Evolutionary conservation across 2,329 filamentous ascomycete species (phyloP).

Genomic region (Microdochium nivale): DNA sequence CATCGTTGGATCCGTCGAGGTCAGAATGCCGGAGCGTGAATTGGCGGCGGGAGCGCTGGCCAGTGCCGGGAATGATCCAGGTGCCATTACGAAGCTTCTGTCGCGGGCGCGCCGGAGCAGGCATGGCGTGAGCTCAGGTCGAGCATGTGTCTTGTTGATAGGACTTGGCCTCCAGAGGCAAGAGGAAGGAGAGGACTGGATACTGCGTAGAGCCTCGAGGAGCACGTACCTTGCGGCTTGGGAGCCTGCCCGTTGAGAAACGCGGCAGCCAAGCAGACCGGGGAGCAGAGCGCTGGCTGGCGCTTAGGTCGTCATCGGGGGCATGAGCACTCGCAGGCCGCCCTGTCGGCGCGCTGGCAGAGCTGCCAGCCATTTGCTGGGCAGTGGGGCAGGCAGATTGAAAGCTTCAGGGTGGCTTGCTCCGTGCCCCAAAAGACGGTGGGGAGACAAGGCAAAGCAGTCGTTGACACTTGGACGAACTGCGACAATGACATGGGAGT

Average conservation of each 20-base stretch:
- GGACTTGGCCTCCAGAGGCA: background rate
- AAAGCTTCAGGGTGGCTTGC: too few relatives aligned
- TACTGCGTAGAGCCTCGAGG: background rate
- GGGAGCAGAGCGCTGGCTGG: background rate
- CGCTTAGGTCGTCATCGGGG: background rate
- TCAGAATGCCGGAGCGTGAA: constrained; percentile 59
- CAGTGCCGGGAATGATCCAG: constrained; percentile 78
- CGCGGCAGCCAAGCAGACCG: background rate
- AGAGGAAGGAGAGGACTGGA: constrained; percentile 1
- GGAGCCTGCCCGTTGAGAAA: background rate
- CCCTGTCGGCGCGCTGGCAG: background rate
- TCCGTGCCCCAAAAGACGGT: too few relatives aligned
- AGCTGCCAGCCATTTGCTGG: background rate
- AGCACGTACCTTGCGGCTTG: background rate
- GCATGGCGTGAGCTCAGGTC: constrained; percentile 33
- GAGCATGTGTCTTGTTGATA: background rate
- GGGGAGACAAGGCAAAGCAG: background rate
- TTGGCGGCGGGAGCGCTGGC: constrained; percentile 71
- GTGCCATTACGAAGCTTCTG: constrained; percentile 76
- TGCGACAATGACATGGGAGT: too few relatives aligned
- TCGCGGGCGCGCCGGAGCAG: constrained; percentile 42
- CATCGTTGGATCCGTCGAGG: constrained; percentile 26
- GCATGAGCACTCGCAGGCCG: background rate
- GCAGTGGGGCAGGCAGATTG: background rate
- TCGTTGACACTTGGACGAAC: too few relatives aligned